Evolutionary conservation across 1,139 yeast genomes (phyloP).

Genomic region (Kodamaea fungicola): DNA sequence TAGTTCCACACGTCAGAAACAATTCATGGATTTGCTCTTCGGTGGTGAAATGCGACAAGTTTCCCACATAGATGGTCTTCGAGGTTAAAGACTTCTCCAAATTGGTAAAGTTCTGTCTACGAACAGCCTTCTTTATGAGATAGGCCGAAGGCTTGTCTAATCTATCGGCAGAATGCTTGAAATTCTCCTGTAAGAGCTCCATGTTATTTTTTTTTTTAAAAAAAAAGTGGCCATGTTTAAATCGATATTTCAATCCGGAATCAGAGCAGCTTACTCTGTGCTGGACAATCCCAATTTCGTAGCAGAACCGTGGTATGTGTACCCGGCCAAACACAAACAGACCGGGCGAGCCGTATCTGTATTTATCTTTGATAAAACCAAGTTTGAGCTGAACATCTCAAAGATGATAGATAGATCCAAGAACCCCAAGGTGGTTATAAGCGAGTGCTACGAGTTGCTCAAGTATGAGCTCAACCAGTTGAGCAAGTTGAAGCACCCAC

Average conservation of each 20-base stretch:
- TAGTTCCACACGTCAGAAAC: slow-evolving; percentile 74
- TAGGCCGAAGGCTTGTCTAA: slow-evolving; percentile 78
- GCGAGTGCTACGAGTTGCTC: slow-evolving; percentile 40
- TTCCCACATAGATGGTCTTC: slow-evolving; percentile 84
- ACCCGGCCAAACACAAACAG: slow-evolving; percentile 67
- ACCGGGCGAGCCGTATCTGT: slow-evolving; percentile 66
- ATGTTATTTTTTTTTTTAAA: slow-evolving; percentile 14
- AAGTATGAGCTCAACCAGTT: slow-evolving; percentile 59
- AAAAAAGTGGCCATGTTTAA: slow-evolving; percentile 27
- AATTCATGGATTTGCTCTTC: slow-evolving; percentile 91
- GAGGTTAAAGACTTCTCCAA: slow-evolving; percentile 62
- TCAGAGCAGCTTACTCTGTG: slow-evolving; percentile 69
- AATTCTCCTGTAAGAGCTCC: slow-evolving; percentile 58
- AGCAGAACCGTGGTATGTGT: slow-evolving; percentile 83
- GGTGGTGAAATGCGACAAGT: slow-evolving; percentile 77
- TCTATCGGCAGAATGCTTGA: slow-evolving; percentile 53
- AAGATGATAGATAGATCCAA: slow-evolving; percentile 12
- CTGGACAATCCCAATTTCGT: slow-evolving; percentile 72
- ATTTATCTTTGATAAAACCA: slow-evolving; percentile 82
- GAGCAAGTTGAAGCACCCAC: slow-evolving; percentile 85
- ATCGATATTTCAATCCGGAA: slow-evolving; percentile 55
- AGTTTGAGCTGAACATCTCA: slow-evolving; percentile 53
- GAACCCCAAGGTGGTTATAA: slow-evolving; percentile 35
- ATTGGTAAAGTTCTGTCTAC: slow-evolving; percentile 52
- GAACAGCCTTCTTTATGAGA: slow-evolving; percentile 68